Evolutionary conservation across 495 filamentous ascomycete genomes (phyloP).

Genomic region (Neurospora terricola): DNA sequence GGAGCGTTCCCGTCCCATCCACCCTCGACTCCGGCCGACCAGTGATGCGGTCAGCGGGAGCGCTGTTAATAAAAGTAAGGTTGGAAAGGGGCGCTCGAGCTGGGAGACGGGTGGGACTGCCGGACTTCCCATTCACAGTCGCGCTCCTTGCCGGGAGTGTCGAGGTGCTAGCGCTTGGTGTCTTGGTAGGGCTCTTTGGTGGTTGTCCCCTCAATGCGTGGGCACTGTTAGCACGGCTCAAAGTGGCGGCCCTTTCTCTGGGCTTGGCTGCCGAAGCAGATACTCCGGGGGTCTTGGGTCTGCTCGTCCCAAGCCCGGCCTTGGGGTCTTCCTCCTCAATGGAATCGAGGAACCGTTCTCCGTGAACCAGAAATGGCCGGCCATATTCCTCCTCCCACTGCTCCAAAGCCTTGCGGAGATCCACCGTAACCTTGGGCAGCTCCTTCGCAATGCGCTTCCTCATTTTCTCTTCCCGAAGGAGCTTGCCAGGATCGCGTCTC

Average conservation of each 20-base stretch:
- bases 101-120: constrained; percentile 72
- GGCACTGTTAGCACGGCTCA: constrained; percentile 28
- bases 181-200: constrained; percentile 53
- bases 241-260: constrained; percentile 30
- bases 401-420: constrained; percentile 74
- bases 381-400: constrained; percentile 91
- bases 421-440: constrained; percentile 77
- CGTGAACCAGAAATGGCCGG: constrained; percentile 83
- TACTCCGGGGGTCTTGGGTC: constrained; percentile 71
- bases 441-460: constrained; percentile 93
- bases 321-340: constrained; percentile 55
- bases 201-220: constrained; percentile 14
- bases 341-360: constrained; percentile 76
- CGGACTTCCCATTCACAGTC: constrained; percentile 19
- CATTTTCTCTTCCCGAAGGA: constrained; percentile 98
- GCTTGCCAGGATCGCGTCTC: constrained; percentile 81
- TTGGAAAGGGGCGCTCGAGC: constrained; percentile 69
- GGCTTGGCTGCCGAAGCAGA: constrained; percentile 37
- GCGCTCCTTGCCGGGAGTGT: constrained; percentile 13
- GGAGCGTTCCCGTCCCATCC: constrained; percentile 19
- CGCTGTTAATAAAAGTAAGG: constrained; percentile 73
- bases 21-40: constrained; percentile 32
- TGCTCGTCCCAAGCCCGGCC: constrained; percentile 44
- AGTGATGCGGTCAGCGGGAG: constrained; percentile 49
- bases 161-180: constrained; percentile 40